Percentiles rank a stretch among this genome's conserved stretches.
Evolutionary conservation across 2,329 filamentous ascomycete genomes (phyloP).

Genomic region (Fusarium sterilihyphosum): DNA sequence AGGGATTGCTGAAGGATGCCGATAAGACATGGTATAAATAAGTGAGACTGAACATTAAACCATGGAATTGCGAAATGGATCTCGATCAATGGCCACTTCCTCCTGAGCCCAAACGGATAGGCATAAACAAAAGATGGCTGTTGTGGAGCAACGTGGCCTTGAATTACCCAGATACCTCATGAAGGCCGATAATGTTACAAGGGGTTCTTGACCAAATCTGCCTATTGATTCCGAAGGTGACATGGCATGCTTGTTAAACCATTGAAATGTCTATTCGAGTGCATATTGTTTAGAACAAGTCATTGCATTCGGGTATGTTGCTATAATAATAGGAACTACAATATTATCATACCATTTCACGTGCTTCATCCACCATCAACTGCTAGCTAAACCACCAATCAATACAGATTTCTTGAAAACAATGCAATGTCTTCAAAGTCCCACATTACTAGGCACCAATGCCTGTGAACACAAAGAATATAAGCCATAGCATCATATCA

Average conservation of each 20-base stretch:
- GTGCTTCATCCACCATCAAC: conserved; percentile 21
- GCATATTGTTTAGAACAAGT: background rate
- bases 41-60: background rate
- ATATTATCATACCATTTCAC: conserved; percentile 22
- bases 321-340: conserved; percentile 29
- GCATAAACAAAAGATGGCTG: background rate
- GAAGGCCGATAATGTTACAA: background rate
- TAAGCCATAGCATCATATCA: background rate
- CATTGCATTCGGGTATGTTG: background rate
- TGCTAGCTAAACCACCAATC: conserved; percentile 23
- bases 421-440: background rate
- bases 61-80: background rate
- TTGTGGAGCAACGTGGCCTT: too few relatives aligned
- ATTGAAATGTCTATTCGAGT: background rate
- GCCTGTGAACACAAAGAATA: background rate
- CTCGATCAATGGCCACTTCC: too few relatives aligned
- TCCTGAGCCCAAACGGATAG: background rate
- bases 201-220: background rate
- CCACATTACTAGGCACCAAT: background rate
- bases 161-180: background rate
- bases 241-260: accelerated
- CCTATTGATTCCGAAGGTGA: background rate
- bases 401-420: conserved; percentile 18
- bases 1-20: background rate
- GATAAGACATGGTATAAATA: conserved; percentile 7